Percentiles rank a stretch among this genome's conserved stretches.
Conservation (phyloP, 2,329 filamentous ascomycete species). For the Aureobasidium sp. region DNA sequence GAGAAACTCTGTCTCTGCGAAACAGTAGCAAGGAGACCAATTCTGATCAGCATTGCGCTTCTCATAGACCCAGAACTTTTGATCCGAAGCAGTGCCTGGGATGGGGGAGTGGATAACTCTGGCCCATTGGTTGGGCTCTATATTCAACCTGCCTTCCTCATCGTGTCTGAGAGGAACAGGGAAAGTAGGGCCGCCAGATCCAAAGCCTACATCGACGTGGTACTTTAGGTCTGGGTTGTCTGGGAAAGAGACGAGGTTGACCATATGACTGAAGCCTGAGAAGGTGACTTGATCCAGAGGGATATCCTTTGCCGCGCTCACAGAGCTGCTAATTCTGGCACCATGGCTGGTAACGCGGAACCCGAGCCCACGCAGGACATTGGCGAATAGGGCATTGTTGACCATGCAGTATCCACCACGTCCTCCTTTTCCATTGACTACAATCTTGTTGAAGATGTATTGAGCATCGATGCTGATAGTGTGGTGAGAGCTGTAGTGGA, state of each 20-base stretch:
- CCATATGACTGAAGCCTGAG: conserved; percentile 33
- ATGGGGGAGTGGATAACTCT: neutral
- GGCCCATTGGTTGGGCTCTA: neutral
- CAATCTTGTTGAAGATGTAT: conserved; percentile 45
- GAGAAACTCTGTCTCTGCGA: conserved; percentile 56
- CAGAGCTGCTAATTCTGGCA: conserved; percentile 32
- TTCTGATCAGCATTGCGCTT: conserved; percentile 29
- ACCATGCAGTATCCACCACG: conserved; percentile 56
- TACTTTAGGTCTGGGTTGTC: conserved; percentile 22
- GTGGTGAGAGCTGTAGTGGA: conserved; percentile 45
- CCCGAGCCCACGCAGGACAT: conserved; percentile 43
- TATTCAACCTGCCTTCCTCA: neutral
- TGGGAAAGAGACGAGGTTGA: conserved; percentile 34
- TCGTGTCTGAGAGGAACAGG: conserved; percentile 21
- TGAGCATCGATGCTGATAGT: conserved; percentile 41
- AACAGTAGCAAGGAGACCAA: conserved; percentile 57
- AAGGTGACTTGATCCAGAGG: conserved; percentile 21
- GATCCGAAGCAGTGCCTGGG: conserved; percentile 23
- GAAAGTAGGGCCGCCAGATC: conserved; percentile 24
- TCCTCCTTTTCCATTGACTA: conserved; percentile 18
- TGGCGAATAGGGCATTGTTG: conserved; percentile 45
- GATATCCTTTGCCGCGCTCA: conserved; percentile 38
- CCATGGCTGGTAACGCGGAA: conserved; percentile 36
- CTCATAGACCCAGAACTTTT: conserved; percentile 38
- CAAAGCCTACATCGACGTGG: conserved; percentile 37